Evolutionary conservation across 352 stramenopile genomes (phyloP).

Genomic region (Phytophthora kernoviae): DNA sequence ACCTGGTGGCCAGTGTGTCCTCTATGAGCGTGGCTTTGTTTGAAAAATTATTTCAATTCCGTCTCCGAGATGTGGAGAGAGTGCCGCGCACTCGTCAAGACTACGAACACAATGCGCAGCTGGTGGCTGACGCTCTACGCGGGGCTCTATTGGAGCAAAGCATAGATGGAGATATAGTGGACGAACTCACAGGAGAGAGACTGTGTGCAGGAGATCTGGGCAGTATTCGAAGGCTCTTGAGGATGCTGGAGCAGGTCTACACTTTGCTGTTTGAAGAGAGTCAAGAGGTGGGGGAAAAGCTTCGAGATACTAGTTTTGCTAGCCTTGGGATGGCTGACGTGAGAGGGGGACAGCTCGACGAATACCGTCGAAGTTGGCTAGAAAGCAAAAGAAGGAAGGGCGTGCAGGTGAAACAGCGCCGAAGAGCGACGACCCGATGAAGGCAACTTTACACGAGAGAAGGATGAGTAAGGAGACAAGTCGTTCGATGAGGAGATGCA

Average conservation of each 20-base stretch:
- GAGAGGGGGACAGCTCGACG: neutral
- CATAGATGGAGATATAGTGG: conserved; percentile 26
- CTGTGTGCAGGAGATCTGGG: conserved; percentile 60
- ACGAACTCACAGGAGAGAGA: conserved; percentile 56
- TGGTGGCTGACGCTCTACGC: conserved; percentile 81
- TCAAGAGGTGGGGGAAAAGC: conserved; percentile 22
- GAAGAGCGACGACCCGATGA: conserved; percentile 22
- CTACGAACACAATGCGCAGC: conserved; percentile 89
- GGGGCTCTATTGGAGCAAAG: conserved; percentile 73
- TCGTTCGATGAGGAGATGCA: neutral
- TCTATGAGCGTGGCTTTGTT: conserved; percentile 93
- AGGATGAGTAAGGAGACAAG: conserved; percentile 1
- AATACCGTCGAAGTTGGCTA: conserved; percentile 23
- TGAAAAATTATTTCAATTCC: conserved; percentile 90
- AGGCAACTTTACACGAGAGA: conserved; percentile 10
- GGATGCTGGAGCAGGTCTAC: conserved; percentile 65
- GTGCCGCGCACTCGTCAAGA: conserved; percentile 61
- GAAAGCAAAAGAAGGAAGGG: conserved; percentile 25
- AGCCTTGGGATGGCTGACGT: conserved; percentile 15
- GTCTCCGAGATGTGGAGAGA: conserved; percentile 70
- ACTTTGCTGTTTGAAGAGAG: conserved; percentile 55
- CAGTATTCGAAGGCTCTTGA: conserved; percentile 56
- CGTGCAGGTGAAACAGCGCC: neutral
- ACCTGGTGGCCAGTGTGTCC: conserved; percentile 87
- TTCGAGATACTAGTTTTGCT: conserved; percentile 26